Evolutionary conservation across 805 yeast genomes (phyloP).

Genomic region (Hyphopichia homilentoma): DNA sequence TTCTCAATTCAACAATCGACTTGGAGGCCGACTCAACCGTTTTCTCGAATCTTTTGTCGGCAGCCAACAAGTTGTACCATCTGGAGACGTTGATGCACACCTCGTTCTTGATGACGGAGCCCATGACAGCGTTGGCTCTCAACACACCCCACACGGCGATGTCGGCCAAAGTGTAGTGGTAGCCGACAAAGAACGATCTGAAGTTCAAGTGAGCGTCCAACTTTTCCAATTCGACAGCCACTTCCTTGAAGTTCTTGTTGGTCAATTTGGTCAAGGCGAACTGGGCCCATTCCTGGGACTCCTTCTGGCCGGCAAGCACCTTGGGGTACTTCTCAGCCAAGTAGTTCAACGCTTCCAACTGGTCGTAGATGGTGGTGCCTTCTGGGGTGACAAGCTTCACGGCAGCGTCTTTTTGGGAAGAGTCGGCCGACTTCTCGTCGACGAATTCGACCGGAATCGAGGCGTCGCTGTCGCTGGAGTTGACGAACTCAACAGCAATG

Average conservation of each 20-base stretch:
- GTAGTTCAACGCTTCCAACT: slow-evolving; percentile 43
- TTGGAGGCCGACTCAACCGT: slow-evolving; percentile 64
- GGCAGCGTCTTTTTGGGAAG: slow-evolving; percentile 40
- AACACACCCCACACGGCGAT: slow-evolving; percentile 90
- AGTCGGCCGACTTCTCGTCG: slow-evolving; percentile 60
- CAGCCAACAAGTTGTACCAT: slow-evolving; percentile 82
- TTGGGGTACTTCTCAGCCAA: slow-evolving; percentile 54
- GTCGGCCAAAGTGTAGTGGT: slow-evolving; percentile 71
- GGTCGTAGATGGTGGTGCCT: slow-evolving; percentile 40
- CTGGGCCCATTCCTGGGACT: slow-evolving; percentile 59
- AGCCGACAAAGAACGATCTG: slow-evolving; percentile 74
- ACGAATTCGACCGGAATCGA: slow-evolving; percentile 60
- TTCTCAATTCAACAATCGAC: slow-evolving; percentile 70
- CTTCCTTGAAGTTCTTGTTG: slow-evolving; percentile 84
- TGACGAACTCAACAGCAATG: slow-evolving; percentile 74
- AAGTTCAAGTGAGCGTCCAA: slow-evolving; percentile 81
- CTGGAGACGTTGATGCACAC: slow-evolving; percentile 84
- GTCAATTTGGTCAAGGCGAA: slow-evolving; percentile 66
- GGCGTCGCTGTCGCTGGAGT: slow-evolving; percentile 40
- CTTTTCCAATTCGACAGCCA: slow-evolving; percentile 71
- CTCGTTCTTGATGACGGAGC: slow-evolving; percentile 81
- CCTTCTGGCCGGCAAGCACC: slow-evolving; percentile 30
- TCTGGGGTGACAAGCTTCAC: slow-evolving; percentile 41
- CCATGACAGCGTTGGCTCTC: slow-evolving; percentile 90
- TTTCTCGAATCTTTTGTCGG: slow-evolving; percentile 64